Evolutionary conservation across 495 filamentous ascomycete species (phyloP).

Genomic region (Aspergillus olivimuriae): DNA sequence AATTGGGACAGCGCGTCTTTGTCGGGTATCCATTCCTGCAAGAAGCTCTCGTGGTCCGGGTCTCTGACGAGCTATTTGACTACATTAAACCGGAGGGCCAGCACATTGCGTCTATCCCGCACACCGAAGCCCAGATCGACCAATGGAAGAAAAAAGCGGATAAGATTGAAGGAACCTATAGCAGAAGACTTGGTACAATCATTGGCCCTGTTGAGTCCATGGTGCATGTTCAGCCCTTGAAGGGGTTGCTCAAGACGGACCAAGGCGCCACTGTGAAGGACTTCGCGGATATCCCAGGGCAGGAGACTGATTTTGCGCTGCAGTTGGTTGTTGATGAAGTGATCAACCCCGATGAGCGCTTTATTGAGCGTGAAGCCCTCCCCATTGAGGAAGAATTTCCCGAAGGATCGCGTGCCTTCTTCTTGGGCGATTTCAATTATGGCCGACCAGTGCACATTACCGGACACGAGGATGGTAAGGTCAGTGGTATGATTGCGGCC

Average conservation of each 20-base stretch:
- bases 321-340: constrained; percentile 89
- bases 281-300: constrained; percentile 79
- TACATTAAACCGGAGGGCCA: constrained; percentile 63
- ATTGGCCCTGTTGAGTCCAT: constrained; percentile 84
- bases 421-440: constrained; percentile 92
- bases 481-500: constrained; percentile 67
- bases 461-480: constrained; percentile 65
- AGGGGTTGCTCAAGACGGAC: constrained; percentile 84
- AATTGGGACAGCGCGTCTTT: constrained; percentile 78
- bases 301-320: constrained; percentile 86
- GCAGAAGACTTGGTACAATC: constrained; percentile 80
- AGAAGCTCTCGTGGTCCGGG: constrained; percentile 80
- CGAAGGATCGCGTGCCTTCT: constrained; percentile 73
- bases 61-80: constrained; percentile 92
- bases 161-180: constrained; percentile 78
- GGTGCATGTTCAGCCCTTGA: constrained; percentile 86
- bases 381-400: constrained; percentile 93
- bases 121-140: constrained; percentile 71
- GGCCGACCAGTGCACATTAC: constrained; percentile 81
- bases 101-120: constrained; percentile 59
- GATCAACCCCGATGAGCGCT: constrained; percentile 83
- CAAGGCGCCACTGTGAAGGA: constrained; percentile 90
- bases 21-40: constrained; percentile 95
- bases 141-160: constrained; percentile 78
- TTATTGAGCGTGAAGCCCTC: constrained; percentile 79